Base-by-base conservation (phyloP, 345 rosid species). In the Turnera subulata region DNA sequence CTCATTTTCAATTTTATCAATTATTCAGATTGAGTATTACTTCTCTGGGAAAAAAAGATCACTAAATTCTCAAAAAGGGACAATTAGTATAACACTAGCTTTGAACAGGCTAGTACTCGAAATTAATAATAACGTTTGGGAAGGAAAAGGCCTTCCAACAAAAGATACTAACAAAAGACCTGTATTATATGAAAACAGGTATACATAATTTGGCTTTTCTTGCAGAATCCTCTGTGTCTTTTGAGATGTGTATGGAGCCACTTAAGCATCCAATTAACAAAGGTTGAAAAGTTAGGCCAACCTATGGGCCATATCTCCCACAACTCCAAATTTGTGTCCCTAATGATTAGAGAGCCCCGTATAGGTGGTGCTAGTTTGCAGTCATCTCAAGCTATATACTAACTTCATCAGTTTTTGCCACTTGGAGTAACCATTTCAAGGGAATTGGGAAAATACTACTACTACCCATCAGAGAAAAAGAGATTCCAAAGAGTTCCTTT, bases 291-390 rank as follows among this genome's bases (percentile, higher is more conserved):
- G 38, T 11, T 20, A 46, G 61, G 48, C 46, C 67, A 46, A 17
- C 49, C 6, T 38, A 19, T 29, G 35, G n/a, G n/a, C n/a, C n/a
- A n/a, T 29, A 29, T 29, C 32, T 59, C 46, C 64, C 67, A 65
- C n/a, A n/a, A n/a, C n/a, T n/a, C n/a, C n/a, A 63, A 35, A 63
- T 53, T 40, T 37, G 20, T 64, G 62, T 4, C 47, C 55, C 24
- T 55, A 78, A 70, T 75, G 61, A 75, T 75, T 65, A 48, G 61
- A 68, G 70, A 59, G 35, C 64, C 42, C n/a, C n/a, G n/a, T n/a
- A n/a, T 24, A 54, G 13, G 47, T 47, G 59, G 61, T 62, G 50
- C 35, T 50, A 18, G 46, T 47, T 68, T 73, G 79, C 70, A 63
- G 40, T 59, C 62, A 56, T 63, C 46, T 56, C 56, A 78, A 70